Evolutionary conservation across 1,284 basidiomycete genomes (phyloP).

Genomic region (Tilletia caries): DNA sequence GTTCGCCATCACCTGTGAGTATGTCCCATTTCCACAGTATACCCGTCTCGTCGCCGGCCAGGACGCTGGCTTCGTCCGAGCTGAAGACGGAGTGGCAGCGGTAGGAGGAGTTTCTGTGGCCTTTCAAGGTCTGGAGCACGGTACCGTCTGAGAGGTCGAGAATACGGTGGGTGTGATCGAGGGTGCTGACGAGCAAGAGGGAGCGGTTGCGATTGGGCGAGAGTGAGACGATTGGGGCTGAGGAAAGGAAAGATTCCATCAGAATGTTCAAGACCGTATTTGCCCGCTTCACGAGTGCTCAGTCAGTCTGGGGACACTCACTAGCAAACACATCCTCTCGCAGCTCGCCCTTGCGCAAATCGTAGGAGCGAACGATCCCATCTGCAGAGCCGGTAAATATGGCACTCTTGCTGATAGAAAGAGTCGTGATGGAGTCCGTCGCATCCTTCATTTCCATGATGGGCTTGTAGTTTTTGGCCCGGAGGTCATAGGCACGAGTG

Average conservation of each 20-base stretch:
- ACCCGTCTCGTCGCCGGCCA: constrained; percentile 87
- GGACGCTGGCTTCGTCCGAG: constrained; percentile 68
- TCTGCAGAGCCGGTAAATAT: constrained; percentile 80
- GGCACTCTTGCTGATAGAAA: constrained; percentile 63
- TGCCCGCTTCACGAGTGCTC: too few species aligned
- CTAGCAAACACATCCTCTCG: constrained; percentile 83
- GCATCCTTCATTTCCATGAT: constrained; percentile 91
- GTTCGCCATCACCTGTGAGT: constrained; percentile 66
- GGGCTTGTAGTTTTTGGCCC: constrained; percentile 62
- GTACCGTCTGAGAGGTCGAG: constrained; percentile 81
- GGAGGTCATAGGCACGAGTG: constrained; percentile 55
- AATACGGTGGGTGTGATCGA: constrained; percentile 78
- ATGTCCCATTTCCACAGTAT: constrained; percentile 87
- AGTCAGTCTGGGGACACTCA: constrained; percentile 57
- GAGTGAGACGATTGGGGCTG: constrained; percentile 63
- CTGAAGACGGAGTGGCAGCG: constrained; percentile 79
- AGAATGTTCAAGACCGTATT: too few species aligned
- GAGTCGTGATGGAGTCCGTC: constrained; percentile 68
- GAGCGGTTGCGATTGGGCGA: constrained; percentile 64
- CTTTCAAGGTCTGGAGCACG: constrained; percentile 77
- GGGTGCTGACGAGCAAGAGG: constrained; percentile 74
- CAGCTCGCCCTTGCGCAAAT: constrained; percentile 84
- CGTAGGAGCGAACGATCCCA: constrained; percentile 85
- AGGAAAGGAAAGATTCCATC: not conserved
- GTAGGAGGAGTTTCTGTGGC: constrained; percentile 71